phyloP scores from a whole-genome alignment of 2,329 filamentous ascomycete genomes.

The Fusarium oxysporum region DNA sequence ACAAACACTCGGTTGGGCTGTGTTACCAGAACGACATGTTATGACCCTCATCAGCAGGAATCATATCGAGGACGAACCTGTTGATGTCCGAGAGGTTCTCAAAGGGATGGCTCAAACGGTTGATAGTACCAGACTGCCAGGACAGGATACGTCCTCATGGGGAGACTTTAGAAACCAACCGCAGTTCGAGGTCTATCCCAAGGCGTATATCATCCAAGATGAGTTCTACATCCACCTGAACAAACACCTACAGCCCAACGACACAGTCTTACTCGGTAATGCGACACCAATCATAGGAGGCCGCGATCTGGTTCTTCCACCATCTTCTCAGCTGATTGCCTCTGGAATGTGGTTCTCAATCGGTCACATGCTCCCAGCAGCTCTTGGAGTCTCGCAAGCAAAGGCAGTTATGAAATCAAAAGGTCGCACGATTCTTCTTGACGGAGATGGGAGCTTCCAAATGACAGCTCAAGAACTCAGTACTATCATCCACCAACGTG shows the following conservation, averaged over 20 bases:
- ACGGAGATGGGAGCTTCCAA: conserved; percentile 15
- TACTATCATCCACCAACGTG: conserved; percentile 5
- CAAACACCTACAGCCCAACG: not conserved
- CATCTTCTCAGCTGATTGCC: conserved; percentile 1
- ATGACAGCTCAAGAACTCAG: conserved; percentile 19
- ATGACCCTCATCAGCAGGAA: conserved; percentile 2
- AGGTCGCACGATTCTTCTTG: conserved; percentile 14
- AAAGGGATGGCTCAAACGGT: fast-evolving
- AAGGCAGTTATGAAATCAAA: not conserved
- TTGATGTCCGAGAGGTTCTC: not conserved
- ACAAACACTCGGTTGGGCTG: conserved; percentile 23
- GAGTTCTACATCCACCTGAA: conserved; percentile 2
- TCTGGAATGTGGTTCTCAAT: conserved; percentile 29
- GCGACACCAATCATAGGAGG: conserved; percentile 25
- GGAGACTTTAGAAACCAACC: not conserved
- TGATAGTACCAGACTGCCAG: fast-evolving
- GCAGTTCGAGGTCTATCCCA: not conserved
- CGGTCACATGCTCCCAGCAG: conserved; percentile 10
- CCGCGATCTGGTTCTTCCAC: not conserved
- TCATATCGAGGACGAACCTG: not conserved
- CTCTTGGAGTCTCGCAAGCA: conserved; percentile 6
- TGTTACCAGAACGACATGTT: not conserved
- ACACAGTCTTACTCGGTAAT: conserved; percentile 5
- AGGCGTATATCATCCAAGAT: not conserved
- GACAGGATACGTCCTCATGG: conserved; percentile 1